phyloP scores from a whole-genome alignment of 306 rosid species.

The Lathyrus oleraceus region DNA sequence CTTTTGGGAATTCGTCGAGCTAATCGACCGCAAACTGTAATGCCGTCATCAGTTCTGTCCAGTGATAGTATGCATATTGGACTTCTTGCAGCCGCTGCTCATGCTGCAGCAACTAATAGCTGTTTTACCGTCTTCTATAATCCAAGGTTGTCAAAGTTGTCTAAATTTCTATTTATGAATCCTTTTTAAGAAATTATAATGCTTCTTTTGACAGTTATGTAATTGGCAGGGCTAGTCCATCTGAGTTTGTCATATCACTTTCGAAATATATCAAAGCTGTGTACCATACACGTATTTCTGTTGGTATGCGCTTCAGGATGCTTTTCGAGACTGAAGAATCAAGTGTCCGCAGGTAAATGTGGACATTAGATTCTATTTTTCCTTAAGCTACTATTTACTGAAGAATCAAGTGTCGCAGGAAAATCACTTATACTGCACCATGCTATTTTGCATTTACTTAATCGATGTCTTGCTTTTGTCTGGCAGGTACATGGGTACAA shows the following conservation, averaged over 20 bases:
- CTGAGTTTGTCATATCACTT: constrained; percentile 87
- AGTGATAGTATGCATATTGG: constrained; percentile 98
- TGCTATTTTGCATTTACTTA: constrained; percentile 19
- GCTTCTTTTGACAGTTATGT: constrained; percentile 38
- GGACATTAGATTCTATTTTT: constrained; percentile 1
- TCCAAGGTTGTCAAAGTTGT: constrained; percentile 64
- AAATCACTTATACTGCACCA: background rate
- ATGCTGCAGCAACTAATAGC: constrained; percentile 91
- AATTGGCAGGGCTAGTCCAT: constrained; percentile 89
- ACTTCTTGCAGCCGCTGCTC: constrained; percentile 98
- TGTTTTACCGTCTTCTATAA: constrained; percentile 87
- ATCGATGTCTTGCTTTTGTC: constrained; percentile 12
- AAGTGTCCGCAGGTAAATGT: constrained; percentile 74
- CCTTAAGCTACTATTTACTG: background rate
- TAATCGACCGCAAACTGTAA: constrained; percentile 81
- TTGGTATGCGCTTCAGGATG: constrained; percentile 98
- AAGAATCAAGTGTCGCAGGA: background rate
- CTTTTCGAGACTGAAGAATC: constrained; percentile 97
- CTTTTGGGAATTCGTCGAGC: constrained; percentile 91
- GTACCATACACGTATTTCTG: constrained; percentile 90
- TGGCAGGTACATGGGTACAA: constrained; percentile 92
- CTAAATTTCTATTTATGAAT: constrained; percentile 19
- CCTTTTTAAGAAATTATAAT: constrained; percentile 18
- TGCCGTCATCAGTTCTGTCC: constrained; percentile 90
- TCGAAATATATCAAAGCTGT: constrained; percentile 86